Conservation (phyloP, 2,329 filamentous ascomycete species). For the Cladosporium sp. region DNA sequence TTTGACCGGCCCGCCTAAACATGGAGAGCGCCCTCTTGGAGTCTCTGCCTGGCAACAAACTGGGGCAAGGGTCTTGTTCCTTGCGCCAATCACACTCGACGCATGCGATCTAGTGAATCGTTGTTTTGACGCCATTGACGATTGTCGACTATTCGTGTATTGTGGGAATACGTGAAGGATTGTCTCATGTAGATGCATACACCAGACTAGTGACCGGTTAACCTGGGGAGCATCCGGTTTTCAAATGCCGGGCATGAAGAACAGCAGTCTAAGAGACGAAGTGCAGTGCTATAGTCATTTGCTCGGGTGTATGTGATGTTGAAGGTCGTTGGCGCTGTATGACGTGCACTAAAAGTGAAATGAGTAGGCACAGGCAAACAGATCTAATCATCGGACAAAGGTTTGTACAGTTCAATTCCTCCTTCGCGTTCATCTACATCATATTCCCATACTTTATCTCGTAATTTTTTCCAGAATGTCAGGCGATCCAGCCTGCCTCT, state of each 20-base stretch:
- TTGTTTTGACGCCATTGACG: constrained; percentile 1
- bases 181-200: not conserved
- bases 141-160: not conserved
- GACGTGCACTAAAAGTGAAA: not conserved
- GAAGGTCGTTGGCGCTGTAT: not conserved
- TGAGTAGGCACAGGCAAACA: not conserved
- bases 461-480: not conserved
- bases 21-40: not conserved
- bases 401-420: constrained; percentile 14
- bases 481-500: not conserved
- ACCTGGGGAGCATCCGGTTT: not conserved
- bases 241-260: not conserved
- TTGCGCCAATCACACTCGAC: constrained; percentile 5
- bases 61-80: constrained; percentile 3
- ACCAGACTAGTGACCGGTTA: not conserved
- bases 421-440: constrained; percentile 21
- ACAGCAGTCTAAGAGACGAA: not conserved
- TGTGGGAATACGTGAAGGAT: not conserved
- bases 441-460: constrained; percentile 17
- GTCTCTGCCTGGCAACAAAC: constrained; percentile 3
- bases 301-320: not conserved
- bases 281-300: not conserved
- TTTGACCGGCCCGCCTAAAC: constrained; percentile 16
- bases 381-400: not conserved
- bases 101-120: not conserved